Conservation (phyloP, 768 basidiomycete species). For the Podaxis sp. region DNA sequence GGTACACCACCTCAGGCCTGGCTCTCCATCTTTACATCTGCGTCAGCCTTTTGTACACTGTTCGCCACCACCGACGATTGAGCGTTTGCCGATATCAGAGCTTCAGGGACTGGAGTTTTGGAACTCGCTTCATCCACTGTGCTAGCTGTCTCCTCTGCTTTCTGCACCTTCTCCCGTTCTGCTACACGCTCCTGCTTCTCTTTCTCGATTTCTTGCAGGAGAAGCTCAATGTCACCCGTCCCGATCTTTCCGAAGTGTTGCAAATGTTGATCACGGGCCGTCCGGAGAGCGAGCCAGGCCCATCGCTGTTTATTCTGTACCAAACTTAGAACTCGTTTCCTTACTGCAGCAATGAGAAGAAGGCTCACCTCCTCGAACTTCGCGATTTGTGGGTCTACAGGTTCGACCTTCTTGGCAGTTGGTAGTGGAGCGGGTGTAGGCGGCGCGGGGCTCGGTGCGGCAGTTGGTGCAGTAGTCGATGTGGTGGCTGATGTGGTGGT, state of each 20-base stretch:
- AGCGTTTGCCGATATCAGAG: conserved; percentile 21
- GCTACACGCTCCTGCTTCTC: conserved; percentile 28
- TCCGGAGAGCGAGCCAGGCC: conserved; percentile 81
- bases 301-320: conserved; percentile 71
- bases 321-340: conserved; percentile 10
- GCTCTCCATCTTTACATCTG: conserved; percentile 54
- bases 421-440: conserved; percentile 26
- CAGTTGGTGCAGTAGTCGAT: conserved; percentile 23
- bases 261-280: conserved; percentile 69
- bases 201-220: conserved; percentile 51
- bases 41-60: conserved; percentile 33
- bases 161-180: conserved; percentile 36
- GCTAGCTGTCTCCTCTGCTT: conserved; percentile 35
- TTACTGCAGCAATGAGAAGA: conserved; percentile 2
- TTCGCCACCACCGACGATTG: conserved; percentile 18
- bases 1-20: conserved; percentile 21
- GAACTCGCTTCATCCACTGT: conserved; percentile 33
- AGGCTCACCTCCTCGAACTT: conserved; percentile 62
- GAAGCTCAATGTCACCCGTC: conserved; percentile 65
- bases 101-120: conserved; percentile 30
- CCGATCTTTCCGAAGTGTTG: conserved; percentile 84
- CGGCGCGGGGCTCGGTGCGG: conserved; percentile 30
- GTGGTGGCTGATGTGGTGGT: conserved; percentile 23
- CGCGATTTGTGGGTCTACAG: conserved; percentile 49
- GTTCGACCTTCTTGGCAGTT: conserved; percentile 19